Evolutionary conservation across 352 stramenopile species (phyloP).

Genomic region (Phytophthora litchii): DNA sequence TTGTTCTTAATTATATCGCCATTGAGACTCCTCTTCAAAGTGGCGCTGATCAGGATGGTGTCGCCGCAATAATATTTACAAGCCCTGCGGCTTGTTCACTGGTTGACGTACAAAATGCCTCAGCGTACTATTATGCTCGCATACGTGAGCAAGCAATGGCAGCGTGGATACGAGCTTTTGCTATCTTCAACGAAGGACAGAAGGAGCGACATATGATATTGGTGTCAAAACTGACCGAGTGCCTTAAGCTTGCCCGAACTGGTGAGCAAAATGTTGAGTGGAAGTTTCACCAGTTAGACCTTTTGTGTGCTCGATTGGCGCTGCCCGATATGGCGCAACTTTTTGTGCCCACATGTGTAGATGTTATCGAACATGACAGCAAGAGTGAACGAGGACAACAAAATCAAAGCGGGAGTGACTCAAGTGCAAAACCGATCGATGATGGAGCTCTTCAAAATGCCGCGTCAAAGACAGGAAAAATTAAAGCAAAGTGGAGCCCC

Average conservation of each 20-base stretch:
- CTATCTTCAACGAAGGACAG: constrained; percentile 80
- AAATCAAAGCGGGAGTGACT: constrained; percentile 24
- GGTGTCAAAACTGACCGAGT: constrained; percentile 58
- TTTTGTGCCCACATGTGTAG: constrained; percentile 74
- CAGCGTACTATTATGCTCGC: constrained; percentile 54
- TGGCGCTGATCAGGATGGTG: constrained; percentile 34
- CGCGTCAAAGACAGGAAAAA: constrained; percentile 64
- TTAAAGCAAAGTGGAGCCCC: constrained; percentile 67
- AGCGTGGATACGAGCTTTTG: constrained; percentile 70
- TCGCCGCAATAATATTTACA: constrained; percentile 55
- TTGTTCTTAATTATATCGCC: constrained; percentile 63
- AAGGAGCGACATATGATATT: constrained; percentile 65
- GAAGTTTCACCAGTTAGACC: constrained; percentile 78
- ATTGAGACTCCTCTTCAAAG: constrained; percentile 20
- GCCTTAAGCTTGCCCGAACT: constrained; percentile 39
- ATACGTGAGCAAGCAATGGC: constrained; percentile 75
- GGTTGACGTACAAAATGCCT: constrained; percentile 46
- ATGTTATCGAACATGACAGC: constrained; percentile 60
- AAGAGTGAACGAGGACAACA: constrained; percentile 35
- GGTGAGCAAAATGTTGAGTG: constrained; percentile 45
- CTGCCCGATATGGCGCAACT: constrained; percentile 76
- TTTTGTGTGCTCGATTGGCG: constrained; percentile 78
- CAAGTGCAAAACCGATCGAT: constrained; percentile 56
- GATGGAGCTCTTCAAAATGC: constrained; percentile 70
- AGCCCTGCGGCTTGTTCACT: constrained; percentile 31